Base-by-base conservation (phyloP, 139 green algal genomes). In the Micractinium sp. region DNA sequence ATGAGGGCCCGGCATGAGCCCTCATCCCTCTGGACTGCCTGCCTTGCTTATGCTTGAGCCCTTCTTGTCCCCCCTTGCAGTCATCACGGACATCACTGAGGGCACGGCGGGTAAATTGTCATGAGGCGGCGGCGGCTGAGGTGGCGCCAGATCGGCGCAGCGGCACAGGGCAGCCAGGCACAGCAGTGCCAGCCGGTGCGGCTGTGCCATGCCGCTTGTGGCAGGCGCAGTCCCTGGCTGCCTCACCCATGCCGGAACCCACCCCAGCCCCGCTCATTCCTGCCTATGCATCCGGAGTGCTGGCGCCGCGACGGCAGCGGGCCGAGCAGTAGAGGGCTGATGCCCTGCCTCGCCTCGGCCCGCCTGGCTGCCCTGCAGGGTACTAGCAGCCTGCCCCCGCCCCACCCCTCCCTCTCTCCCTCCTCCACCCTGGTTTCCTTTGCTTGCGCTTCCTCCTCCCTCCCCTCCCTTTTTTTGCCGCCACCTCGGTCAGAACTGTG, bases 81-180 rank as follows among this genome's bases (percentile, higher is more conserved):
- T 93, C 23, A 93, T 93, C 47, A 93, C 90, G 25, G 90, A 93
- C 82, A 89, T 90, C 5, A 93, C 90, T 25, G 88, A 77, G 27
- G 90, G 88, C 16, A 82, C 69, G 27, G 60, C 84, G 31, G 90
- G 90, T 3, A 91, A 86, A 67, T 69, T 89, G 36, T 89, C 88
- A 38, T 90, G 88, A 90, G 77, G 38, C 29, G 35, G 86, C 39
- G n/a, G 61, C 73, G 38, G 63, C 53, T 19, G 56, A 56, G 14
- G 22, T 25, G 13, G 14, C 14, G 33, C 74, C 14, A 20, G 36
- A 0, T 19, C 12, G 33, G 74, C 71, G 71, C 31, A 22, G 47
- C 80, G 23, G 2, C 47, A 56, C 7, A 5, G 9, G 5, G 47
- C 47, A 5, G 47, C 47, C 47, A 56, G 5, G 47, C 47, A 56